A percentile compares a stretch with the other conserved stretches of the same genome.
phyloP scores from a whole-genome alignment of 768 basidiomycete species.

The Tricholoma furcatifolium region DNA sequence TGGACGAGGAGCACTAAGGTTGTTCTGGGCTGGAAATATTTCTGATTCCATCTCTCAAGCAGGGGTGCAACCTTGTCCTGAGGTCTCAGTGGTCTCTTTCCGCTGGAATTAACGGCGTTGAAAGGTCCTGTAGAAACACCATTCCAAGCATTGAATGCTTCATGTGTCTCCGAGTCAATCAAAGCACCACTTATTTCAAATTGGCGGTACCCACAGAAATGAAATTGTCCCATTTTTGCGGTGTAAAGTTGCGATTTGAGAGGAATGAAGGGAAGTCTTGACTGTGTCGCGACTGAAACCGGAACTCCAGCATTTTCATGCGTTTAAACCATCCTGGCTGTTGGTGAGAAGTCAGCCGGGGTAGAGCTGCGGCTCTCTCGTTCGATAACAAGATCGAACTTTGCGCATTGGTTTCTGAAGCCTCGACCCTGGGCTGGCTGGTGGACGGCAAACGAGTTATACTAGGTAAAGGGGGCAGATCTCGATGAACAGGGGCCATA shows the following conservation, averaged over 20 bases:
- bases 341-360: background rate
- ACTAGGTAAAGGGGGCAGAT: no score
- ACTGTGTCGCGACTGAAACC: conserved; percentile 11
- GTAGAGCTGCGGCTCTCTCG: background rate
- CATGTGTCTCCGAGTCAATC: conserved; percentile 12
- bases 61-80: conserved; percentile 21
- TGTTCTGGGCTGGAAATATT: conserved; percentile 14
- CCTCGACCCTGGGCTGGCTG: no score
- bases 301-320: conserved; percentile 20
- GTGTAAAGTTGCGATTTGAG: conserved; percentile 7
- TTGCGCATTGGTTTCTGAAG: no score
- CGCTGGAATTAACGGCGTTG: background rate
- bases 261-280: conserved; percentile 14
- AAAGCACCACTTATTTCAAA: background rate
- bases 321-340: conserved; percentile 4
- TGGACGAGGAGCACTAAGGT: conserved; percentile 16
- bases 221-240: conserved; percentile 21
- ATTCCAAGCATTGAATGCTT: conserved; percentile 18
- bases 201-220: conserved; percentile 14
- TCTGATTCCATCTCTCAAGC: conserved; percentile 18
- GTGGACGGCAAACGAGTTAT: no score
- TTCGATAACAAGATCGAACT: no score
- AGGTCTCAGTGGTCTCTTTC: conserved; percentile 10
- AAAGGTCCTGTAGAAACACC: background rate
- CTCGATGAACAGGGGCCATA: no score